Conservation (phyloP, 2,329 filamentous ascomycete species). For the Pyrenochaeta sp. region DNA sequence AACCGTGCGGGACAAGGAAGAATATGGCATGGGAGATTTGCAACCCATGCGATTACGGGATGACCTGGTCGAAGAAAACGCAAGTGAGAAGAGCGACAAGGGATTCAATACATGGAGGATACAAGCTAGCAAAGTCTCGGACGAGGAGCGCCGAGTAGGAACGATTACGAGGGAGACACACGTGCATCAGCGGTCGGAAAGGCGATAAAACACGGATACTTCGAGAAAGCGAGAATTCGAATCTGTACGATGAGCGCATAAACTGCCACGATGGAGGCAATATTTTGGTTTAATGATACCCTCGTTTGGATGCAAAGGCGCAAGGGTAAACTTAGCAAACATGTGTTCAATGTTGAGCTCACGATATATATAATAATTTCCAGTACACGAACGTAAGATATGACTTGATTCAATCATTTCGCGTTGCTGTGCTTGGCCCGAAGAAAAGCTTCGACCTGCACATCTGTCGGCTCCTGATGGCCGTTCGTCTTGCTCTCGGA, state of each 20-base stretch:
- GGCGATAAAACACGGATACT: background rate
- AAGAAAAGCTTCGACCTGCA: conserved; percentile 30
- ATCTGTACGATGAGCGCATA: background rate
- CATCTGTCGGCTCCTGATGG: conserved; percentile 13
- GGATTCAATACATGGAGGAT: conserved; percentile 41
- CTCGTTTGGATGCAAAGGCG: background rate
- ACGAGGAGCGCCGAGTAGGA: conserved; percentile 30
- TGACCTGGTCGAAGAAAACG: conserved; percentile 27
- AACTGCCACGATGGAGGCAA: background rate
- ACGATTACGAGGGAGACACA: conserved; percentile 40
- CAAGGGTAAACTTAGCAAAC: background rate
- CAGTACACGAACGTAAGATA: too few species aligned
- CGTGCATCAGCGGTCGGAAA: conserved; percentile 30
- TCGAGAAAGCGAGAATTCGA: background rate
- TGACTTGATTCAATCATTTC: conserved; percentile 5
- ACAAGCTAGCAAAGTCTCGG: conserved; percentile 35
- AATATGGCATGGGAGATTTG: conserved; percentile 32
- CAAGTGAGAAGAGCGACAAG: conserved; percentile 30
- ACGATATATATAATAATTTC: background rate
- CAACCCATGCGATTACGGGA: conserved; percentile 39
- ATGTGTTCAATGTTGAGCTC: too few species aligned
- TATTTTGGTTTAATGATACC: conserved; percentile 14
- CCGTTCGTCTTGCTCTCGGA: background rate
- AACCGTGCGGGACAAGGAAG: conserved; percentile 22
- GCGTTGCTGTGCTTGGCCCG: conserved; percentile 26